Base-by-base conservation (phyloP, 2,329 filamentous ascomycete species). In the Pochonia chlamydosporia region DNA sequence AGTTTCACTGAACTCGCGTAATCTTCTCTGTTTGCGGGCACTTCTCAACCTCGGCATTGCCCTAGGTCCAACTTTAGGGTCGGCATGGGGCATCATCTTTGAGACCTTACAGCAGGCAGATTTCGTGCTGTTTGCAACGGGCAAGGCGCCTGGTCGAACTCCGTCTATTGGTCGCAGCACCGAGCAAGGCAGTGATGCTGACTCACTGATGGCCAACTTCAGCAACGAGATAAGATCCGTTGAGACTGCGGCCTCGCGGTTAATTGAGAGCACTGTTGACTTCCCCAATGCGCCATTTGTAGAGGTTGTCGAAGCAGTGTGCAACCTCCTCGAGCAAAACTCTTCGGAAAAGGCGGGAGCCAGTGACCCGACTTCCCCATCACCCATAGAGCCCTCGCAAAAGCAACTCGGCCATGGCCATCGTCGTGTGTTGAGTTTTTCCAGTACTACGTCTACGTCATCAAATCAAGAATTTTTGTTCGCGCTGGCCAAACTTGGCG, bases 1-100 rank as follows among this genome's bases (percentile, higher is more conserved):
- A 1, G 71, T 73, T 46, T 78, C 81, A 3, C 73, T 97, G 8
- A 96, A 89, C 54, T 92, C 90, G 3, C 80, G 93, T 7, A 97
- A 99, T 59, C 71, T 99, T 4, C 73, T 97, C 2, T 99, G 93
- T 58, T 72, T 99, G 37, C 77, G 95, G 59, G 93, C 93, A 25
- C 74, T 99, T 14, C 71, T 99, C n/a, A 99, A 99, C 56, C 70
- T 99, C 3, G 93, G 93, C 2, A 99, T 97, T 58, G 93, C 93
- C 3, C 70, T 99, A 1, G 93, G 93, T 0, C 90, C 93, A 3
- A 96, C 89, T 0, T 74, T 99, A 1, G 84, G 87, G 30, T 75
- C 78, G 13, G 87, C 92, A 1, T 99, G 95, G 88, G 84, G 83
- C 2, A 97, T 99, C 49, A 75, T 99, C 14, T 76, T 99, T 1